A percentile compares a stretch with the other conserved stretches of the same genome.
phyloP scores from a whole-genome alignment of 345 rosid genomes.

The Acer saccharum region DNA sequence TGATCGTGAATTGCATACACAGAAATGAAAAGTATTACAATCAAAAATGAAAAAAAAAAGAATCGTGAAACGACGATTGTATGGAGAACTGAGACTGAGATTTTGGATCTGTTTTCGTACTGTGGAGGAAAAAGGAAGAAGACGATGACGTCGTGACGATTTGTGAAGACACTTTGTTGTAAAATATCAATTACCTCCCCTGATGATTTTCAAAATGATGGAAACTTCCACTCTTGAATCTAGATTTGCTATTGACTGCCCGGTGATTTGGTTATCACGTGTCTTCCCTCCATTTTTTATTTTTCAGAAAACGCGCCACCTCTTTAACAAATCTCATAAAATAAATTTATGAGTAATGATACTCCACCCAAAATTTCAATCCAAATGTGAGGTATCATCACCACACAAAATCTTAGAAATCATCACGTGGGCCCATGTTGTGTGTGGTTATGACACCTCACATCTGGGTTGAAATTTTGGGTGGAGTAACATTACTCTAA shows the following conservation, averaged over 20 bases:
- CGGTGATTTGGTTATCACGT: not conserved
- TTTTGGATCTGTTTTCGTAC: conserved; percentile 10
- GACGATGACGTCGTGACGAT: too few species aligned
- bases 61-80: not conserved
- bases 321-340: not conserved
- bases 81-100: not conserved
- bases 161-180: not conserved
- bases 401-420: too few species aligned
- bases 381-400: too few species aligned
- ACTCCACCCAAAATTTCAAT: too few species aligned
- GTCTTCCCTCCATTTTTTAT: not conserved
- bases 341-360: too few species aligned
- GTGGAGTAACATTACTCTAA: too few species aligned
- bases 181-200: not conserved
- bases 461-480: too few species aligned
- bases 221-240: not conserved
- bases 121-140: not conserved
- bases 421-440: too few species aligned
- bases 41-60: not conserved
- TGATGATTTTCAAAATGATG: not conserved
- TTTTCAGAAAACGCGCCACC: not conserved
- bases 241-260: not conserved
- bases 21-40: not conserved
- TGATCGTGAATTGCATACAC: not conserved
- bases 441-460: too few species aligned